A percentile compares a stretch with the other conserved stretches of the same genome.
Evolutionary conservation across 78 protist species (phyloP).

Genomic region (Blattamonas nauphoetae): DNA sequence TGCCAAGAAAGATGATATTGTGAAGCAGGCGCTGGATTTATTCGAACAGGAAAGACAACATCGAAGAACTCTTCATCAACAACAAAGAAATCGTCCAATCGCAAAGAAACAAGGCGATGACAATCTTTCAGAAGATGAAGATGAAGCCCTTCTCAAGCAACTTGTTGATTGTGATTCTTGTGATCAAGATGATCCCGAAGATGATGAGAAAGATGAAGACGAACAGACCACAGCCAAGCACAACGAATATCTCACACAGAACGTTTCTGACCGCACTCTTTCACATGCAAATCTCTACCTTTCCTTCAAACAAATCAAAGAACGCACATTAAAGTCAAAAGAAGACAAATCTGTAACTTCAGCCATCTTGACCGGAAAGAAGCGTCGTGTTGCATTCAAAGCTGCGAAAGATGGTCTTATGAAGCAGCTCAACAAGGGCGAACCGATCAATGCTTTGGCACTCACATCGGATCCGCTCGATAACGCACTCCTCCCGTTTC

Average conservation of each 20-base stretch:
- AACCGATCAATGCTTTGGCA: not conserved
- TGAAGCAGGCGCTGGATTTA: not conserved
- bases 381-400: too few relatives aligned
- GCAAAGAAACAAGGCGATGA: not conserved
- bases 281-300: not conserved
- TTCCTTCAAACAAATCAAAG: not conserved
- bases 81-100: not conserved
- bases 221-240: not conserved
- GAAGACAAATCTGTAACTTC: too few relatives aligned
- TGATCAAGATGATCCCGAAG: not conserved
- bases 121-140: not conserved
- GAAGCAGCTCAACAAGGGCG: not conserved
- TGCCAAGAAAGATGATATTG: too few relatives aligned
- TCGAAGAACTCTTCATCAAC: not conserved
- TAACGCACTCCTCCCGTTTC: not conserved
- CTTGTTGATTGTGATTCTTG: not conserved
- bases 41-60: not conserved
- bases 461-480: not conserved
- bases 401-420: too few relatives aligned
- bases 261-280: not conserved
- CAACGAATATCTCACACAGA: not conserved
- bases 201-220: not conserved
- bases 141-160: not conserved
- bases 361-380: not conserved
- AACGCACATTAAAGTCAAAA: not conserved